Evolutionary conservation across 257 asterid species (phyloP), one percentile per base, ranked within the genome.

Genomic region (Solanum appendiculatum): DNA sequence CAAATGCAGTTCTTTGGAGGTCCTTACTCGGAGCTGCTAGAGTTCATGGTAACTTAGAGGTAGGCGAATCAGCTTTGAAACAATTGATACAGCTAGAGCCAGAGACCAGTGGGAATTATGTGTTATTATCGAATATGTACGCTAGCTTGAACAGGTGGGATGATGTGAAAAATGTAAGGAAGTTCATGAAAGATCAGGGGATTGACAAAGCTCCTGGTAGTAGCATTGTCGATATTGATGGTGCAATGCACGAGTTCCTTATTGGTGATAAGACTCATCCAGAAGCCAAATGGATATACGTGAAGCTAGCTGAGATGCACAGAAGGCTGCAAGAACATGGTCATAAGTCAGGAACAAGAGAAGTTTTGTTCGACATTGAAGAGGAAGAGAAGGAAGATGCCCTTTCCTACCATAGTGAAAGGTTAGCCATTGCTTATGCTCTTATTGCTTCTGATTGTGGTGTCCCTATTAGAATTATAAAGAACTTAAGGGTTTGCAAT

Each of bases 371-470:
- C n/a, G 94, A 92, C 82, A 86, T 91, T 8, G 86, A 90, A 69
- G 94, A 91, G 84, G 95, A 92, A 44, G 93, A 92, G 86, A 91
- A 91, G 89, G 94, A 91, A 74, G 88, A 91, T 40, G 88, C 93
- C 9, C 84, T 92, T 6, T 87, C 82, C 86, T 93, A 91, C 86
- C 96, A 93, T 20, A 93, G 94, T n/a, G 96, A 93, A 81, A 93
- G 91, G 91, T 88, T 93, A 9, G 96, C 93, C n/a, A 88, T 93
- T 69, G 91, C 94, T 23, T 93, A 90, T 63, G 95, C 94, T 40
- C 86, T 93, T 5, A 29, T 90, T 63, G 88, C 88, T 31, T 89
- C 92, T 4, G 21, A 86, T 75, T 86, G 87, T 2, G 92, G 93
- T 40, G 40, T 85, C n/a, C 86, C 89, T 23, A 89, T 92, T 42